phyloP scores from a whole-genome alignment of 345 rosid species.

The Hevea brasiliensis region DNA sequence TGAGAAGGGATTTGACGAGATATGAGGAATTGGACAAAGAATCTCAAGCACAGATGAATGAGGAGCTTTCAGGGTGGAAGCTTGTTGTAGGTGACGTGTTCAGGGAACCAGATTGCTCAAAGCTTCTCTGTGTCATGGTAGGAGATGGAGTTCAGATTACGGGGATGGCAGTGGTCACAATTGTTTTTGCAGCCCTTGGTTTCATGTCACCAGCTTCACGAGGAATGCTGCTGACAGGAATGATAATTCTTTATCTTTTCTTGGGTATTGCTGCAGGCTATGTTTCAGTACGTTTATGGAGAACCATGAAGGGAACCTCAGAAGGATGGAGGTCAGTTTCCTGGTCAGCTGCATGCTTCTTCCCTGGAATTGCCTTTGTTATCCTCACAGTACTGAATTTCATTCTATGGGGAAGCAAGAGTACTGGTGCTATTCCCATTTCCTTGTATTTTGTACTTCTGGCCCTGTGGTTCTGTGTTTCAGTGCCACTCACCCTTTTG shows the following conservation, averaged over 20 bases:
- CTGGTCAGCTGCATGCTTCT: slow-evolving; percentile 75
- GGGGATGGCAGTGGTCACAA: slow-evolving; percentile 77
- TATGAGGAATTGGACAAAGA: slow-evolving; percentile 82
- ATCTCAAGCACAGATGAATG: slow-evolving; percentile 85
- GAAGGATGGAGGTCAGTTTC: slow-evolving; percentile 78
- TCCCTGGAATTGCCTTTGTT: slow-evolving; percentile 79
- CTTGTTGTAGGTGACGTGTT: slow-evolving; percentile 89
- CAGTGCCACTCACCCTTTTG: slow-evolving; percentile 72
- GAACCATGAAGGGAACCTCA: slow-evolving; percentile 68
- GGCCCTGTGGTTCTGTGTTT: slow-evolving; percentile 81
- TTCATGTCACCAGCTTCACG: slow-evolving; percentile 89
- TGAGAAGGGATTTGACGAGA: slow-evolving; percentile 79
- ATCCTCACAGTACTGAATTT: slow-evolving; percentile 66
- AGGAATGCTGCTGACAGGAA: slow-evolving; percentile 84
- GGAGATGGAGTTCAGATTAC: slow-evolving; percentile 77
- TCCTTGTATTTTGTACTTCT: slow-evolving; percentile 67
- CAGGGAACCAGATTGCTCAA: slow-evolving; percentile 67
- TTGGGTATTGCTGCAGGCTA: slow-evolving; percentile 71
- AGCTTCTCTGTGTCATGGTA: slow-evolving; percentile 77
- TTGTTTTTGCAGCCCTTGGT: slow-evolving; percentile 73
- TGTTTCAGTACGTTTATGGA: slow-evolving; percentile 70
- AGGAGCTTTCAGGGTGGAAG: slow-evolving; percentile 89
- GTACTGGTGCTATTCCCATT: slow-evolving; percentile 80
- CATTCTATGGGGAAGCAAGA: slow-evolving; percentile 72
- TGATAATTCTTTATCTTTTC: slow-evolving; percentile 77